Conservation (phyloP, 345 rosid species). For the Pugionium dolabratum region DNA sequence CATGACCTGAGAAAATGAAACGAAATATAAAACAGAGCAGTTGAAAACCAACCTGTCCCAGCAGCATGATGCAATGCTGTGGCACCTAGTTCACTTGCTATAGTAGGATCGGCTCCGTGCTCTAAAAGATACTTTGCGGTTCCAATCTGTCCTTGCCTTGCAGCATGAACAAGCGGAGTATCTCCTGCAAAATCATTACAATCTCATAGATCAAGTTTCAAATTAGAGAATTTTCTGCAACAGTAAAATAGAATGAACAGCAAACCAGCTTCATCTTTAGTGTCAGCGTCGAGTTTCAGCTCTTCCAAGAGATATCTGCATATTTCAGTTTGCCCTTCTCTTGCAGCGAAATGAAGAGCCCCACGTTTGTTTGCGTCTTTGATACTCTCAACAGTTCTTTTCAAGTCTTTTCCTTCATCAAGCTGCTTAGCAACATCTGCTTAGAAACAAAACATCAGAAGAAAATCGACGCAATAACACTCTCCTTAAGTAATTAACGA, state of each 20-base stretch:
- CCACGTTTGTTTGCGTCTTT: constrained; percentile 94
- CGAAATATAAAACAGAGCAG: not conserved
- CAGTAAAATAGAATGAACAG: not conserved
- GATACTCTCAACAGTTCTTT: constrained; percentile 64
- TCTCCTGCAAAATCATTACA: constrained; percentile 59
- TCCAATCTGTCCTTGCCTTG: constrained; percentile 77
- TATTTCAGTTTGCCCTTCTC: constrained; percentile 81
- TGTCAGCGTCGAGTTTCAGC: constrained; percentile 61
- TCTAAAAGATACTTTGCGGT: constrained; percentile 78
- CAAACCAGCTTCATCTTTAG: constrained; percentile 85
- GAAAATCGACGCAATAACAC: not conserved
- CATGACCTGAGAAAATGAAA: not conserved
- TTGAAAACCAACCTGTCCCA: constrained; percentile 57
- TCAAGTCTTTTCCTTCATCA: constrained; percentile 73
- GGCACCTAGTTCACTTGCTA: constrained; percentile 80
- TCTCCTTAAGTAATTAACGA: not conserved
- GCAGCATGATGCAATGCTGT: constrained; percentile 92
- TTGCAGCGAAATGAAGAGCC: constrained; percentile 91
- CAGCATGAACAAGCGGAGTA: constrained; percentile 92
- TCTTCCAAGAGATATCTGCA: constrained; percentile 85
- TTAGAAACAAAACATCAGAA: constrained; percentile 23
- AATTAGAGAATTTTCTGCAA: not conserved
- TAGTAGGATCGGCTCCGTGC: constrained; percentile 69
- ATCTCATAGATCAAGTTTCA: constrained; percentile 21
- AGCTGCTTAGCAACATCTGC: constrained; percentile 70